phyloP scores from a whole-genome alignment of 768 basidiomycete species.

The Auriscalpium microsporum region DNA sequence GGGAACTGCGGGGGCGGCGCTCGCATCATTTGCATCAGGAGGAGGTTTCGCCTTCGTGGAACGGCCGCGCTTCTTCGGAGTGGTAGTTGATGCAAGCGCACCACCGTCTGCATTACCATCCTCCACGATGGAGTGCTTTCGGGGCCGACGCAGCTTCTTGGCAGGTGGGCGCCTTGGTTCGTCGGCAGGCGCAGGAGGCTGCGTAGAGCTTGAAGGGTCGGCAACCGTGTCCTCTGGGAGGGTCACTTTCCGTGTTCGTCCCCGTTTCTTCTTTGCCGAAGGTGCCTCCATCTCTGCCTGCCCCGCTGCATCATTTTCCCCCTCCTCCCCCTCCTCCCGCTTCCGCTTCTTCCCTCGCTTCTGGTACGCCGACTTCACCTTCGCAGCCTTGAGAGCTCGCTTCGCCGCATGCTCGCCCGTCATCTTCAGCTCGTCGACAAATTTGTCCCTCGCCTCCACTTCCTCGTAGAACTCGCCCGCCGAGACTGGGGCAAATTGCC shows the following conservation, averaged over 20 bases:
- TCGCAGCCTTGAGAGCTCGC: not conserved
- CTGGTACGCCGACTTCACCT: slow-evolving; percentile 16
- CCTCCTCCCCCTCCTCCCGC: slow-evolving; percentile 21
- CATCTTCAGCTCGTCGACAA: slow-evolving; percentile 43
- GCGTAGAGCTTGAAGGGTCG: not conserved
- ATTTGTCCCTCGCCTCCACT: slow-evolving; percentile 30
- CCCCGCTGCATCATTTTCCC: not conserved
- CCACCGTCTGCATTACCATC: slow-evolving; percentile 7
- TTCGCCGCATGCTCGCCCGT: slow-evolving; percentile 2
- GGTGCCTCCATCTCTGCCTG: slow-evolving; percentile 1
- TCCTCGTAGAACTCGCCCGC: slow-evolving; percentile 47
- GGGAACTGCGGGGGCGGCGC: not conserved
- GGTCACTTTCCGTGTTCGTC: slow-evolving; percentile 23
- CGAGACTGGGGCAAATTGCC: slow-evolving; percentile 44
- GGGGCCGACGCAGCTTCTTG: slow-evolving; percentile 32
- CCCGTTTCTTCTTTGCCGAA: slow-evolving; percentile 25
- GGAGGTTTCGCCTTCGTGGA: slow-evolving; percentile 19
- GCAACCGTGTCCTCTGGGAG: not conserved
- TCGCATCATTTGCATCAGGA: not conserved
- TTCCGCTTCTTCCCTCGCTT: slow-evolving; percentile 25
- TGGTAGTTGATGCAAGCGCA: slow-evolving; percentile 3
- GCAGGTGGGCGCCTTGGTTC: slow-evolving; percentile 3
- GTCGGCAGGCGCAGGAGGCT: not conserved
- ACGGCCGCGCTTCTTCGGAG: slow-evolving; percentile 30
- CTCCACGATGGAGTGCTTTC: slow-evolving; percentile 19